Evolutionary conservation across 2,329 filamentous ascomycete species (phyloP), one percentile per base, ranked within the genome.

Genomic region (Diaporthe citrichinensis): DNA sequence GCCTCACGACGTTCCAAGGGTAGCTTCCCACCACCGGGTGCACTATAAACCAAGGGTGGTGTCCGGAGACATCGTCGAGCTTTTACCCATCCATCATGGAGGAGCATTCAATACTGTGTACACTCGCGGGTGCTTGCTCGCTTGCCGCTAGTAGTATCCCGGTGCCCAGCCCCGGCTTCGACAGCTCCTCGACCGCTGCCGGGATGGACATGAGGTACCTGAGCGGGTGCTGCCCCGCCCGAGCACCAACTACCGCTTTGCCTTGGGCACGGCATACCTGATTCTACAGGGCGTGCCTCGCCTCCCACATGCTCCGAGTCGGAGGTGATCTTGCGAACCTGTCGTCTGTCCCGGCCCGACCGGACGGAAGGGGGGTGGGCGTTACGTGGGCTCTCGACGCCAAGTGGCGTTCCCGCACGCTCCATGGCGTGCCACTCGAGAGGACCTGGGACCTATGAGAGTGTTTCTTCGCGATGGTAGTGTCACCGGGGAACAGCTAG

Each of bases 351-450:
- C 39, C 46, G 65, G 65, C 65, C 65, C 46, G 46, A 23, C 46
- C 46, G 65, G 46, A 39, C n/a, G 25, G 15, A n/a, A n/a, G n/a
- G n/a, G n/a, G n/a, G n/a, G n/a, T n/a, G 62, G 44, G 46, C 28
- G 61, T 49, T 49, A 46, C 41, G 41, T 67, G 46, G 28, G 25
- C 39, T 9, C 0, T 39, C 23, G 15, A 41, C n/a, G 65, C 46
- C 46, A 53, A 34, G 49, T 55, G 65, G n/a, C 34, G 34, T 69
- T 28, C 4, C 46, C 65, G n/a, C 4, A 8, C 58, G 31, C 14
- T 39, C 46, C 49, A 53, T 68, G 12, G 62, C 62, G 62, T 41
- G 65, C 65, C 65, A 68, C 65, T 55, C n/a, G 4, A 28, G n/a
- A 20, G 23, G 9, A 1, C 14, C 10, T 12, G 23, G 65, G 31